These are phyloP conservation scores for Populus pruinosa DNA, from an alignment of 345 rosid genomes.

Conservation along the genomic window DNA sequence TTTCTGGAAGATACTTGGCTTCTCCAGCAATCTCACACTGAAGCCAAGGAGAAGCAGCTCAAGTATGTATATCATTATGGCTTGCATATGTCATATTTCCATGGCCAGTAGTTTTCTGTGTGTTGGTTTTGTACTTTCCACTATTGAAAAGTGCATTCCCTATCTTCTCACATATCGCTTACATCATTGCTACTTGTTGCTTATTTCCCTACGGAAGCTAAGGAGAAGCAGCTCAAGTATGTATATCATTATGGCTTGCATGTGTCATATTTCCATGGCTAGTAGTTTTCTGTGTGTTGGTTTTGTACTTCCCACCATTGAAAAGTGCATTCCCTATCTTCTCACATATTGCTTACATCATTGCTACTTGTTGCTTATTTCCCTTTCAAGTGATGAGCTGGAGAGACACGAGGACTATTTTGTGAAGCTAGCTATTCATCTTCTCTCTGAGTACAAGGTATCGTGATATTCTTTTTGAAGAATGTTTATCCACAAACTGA, in stretches of 20 bases:
- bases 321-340: not conserved
- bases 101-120: not conserved
- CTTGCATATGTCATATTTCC: not conserved
- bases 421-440: constrained; percentile 55
- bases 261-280: not conserved
- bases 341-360: not conserved
- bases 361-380: constrained; percentile 25
- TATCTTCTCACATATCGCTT: not conserved
- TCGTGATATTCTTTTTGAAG: not conserved
- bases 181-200: constrained; percentile 19
- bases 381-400: constrained; percentile 64
- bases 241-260: constrained; percentile 28
- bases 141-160: not conserved
- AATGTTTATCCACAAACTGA: not conserved
- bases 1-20: constrained; percentile 94
- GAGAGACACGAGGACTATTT: constrained; percentile 80
- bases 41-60: constrained; percentile 61
- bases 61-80: constrained; percentile 47
- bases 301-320: not conserved
- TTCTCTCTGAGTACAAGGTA: constrained; percentile 80
- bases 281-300: not conserved
- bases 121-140: not conserved
- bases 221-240: constrained; percentile 74
- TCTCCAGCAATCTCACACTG: constrained; percentile 53
- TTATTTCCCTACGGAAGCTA: constrained; percentile 45